Conservation (phyloP, 2,329 filamentous ascomycete species). For the Madurella mycetomatis region DNA sequence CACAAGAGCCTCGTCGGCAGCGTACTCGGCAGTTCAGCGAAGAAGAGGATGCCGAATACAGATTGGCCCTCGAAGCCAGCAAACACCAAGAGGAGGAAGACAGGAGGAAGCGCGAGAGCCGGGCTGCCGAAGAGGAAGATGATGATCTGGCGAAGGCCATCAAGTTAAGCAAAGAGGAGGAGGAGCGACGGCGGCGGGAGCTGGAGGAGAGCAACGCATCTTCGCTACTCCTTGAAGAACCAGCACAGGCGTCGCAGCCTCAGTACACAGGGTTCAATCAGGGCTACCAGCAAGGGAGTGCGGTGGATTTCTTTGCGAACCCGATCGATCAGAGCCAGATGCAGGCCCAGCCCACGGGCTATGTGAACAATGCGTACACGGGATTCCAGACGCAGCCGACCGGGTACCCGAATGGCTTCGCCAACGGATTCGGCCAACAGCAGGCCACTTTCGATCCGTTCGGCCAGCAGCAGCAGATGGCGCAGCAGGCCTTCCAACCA, state of each 20-base stretch:
- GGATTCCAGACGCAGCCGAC: conserved; percentile 44
- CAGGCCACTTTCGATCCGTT: conserved; percentile 67
- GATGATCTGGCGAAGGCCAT: conserved; percentile 94
- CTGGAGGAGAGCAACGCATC: conserved; percentile 80
- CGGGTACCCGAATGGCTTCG: conserved; percentile 38
- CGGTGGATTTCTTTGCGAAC: conserved; percentile 97
- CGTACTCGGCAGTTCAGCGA: conserved; percentile 54
- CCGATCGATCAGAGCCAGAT: conserved; percentile 78
- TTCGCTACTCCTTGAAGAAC: conserved; percentile 82
- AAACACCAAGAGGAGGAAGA: conserved; percentile 95
- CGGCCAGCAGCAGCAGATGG: conserved; percentile 48
- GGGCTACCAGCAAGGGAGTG: conserved; percentile 93
- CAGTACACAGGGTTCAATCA: conserved; percentile 91
- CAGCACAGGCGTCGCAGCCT: conserved; percentile 59
- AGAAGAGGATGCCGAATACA: conserved; percentile 87
- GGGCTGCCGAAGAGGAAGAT: conserved; percentile 59
- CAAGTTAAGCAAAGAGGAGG: conserved; percentile 89
- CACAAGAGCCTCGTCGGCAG: conserved; percentile 41
- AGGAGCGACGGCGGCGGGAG: conserved; percentile 81
- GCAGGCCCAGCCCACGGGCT: conserved; percentile 77
- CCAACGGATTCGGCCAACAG: conserved; percentile 65
- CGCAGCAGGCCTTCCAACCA: conserved; percentile 40
- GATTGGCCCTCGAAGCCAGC: conserved; percentile 87
- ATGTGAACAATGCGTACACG: conserved; percentile 53
- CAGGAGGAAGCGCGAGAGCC: conserved; percentile 63